A percentile compares a stretch with the other conserved stretches of the same genome.
Evolutionary conservation across 441 rosid species (phyloP).

Genomic region (Euphorbia schlechtendalii): DNA sequence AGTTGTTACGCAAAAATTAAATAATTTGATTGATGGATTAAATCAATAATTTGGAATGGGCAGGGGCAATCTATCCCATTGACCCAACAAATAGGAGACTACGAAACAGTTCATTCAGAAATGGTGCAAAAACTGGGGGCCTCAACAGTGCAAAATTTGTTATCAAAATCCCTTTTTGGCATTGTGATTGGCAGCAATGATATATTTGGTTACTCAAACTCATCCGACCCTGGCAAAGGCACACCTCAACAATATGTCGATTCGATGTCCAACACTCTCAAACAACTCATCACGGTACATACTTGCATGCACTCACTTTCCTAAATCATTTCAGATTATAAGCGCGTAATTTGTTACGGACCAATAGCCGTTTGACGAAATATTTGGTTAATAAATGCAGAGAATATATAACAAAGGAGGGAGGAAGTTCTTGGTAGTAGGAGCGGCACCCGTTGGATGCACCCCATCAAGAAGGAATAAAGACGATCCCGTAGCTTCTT

Average conservation of each 20-base stretch:
- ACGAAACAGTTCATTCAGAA: constrained; percentile 9
- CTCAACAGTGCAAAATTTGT: constrained; percentile 18
- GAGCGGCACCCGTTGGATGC: constrained; percentile 31
- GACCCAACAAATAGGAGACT: constrained; percentile 28
- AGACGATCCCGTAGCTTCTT: constrained; percentile 15
- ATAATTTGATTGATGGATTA: too few relatives aligned
- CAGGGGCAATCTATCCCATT: constrained; percentile 29
- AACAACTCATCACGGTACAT: constrained; percentile 27
- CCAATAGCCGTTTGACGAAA: too few relatives aligned
- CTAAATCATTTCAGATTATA: too few relatives aligned
- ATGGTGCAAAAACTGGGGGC: constrained; percentile 24
- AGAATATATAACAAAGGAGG: constrained; percentile 24
- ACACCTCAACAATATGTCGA: constrained; percentile 28
- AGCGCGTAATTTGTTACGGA: too few relatives aligned
- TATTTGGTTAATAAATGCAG: constrained; percentile 21
- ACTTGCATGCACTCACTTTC: background rate
- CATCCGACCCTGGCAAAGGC: constrained; percentile 18
- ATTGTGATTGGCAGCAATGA: constrained; percentile 39
- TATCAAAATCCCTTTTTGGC: constrained; percentile 31
- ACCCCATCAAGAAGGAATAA: constrained; percentile 27
- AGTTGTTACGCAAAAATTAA: too few relatives aligned
- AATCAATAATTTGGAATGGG: too few relatives aligned
- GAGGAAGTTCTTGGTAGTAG: constrained; percentile 30
- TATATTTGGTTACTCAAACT: constrained; percentile 23
- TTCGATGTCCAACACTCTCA: constrained; percentile 23